Evolutionary conservation across 176 grass and related monocot genomes (phyloP).

Genomic region (Phoenix dactylifera): DNA sequence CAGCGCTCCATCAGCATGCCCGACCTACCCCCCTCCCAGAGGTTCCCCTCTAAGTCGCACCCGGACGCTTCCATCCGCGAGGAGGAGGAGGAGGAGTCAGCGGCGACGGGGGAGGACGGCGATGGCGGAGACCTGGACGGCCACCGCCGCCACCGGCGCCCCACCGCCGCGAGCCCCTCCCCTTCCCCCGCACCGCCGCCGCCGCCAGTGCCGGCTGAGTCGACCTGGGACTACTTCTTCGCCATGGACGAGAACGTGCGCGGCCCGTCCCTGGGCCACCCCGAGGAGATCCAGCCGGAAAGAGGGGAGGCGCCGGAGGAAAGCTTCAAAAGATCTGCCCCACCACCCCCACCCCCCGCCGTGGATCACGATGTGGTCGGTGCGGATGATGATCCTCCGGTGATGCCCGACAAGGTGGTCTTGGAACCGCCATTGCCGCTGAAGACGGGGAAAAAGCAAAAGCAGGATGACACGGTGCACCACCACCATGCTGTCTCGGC

Average conservation of each 20-base stretch:
- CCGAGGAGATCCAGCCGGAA: constrained; percentile 39
- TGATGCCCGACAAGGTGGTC: constrained; percentile 46
- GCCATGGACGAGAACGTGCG: constrained; percentile 60
- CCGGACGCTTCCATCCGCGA: constrained; percentile 53
- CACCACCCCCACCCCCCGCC: constrained; percentile 30
- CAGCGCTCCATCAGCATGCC: constrained; percentile 93
- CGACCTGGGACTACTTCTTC: constrained; percentile 89
- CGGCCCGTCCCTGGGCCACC: constrained; percentile 34
- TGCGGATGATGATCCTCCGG: constrained; percentile 31
- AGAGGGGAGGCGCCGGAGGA: constrained; percentile 27
- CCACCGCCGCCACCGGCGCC: constrained; percentile 29
- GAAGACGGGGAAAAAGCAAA: constrained; percentile 48
- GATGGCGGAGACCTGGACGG: constrained; percentile 32
- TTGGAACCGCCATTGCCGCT: constrained; percentile 33
- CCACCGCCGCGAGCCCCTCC: neutral
- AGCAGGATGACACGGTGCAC: constrained; percentile 44
- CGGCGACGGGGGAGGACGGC: constrained; percentile 36
- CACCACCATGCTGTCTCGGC: constrained; percentile 80
- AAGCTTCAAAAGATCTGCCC: constrained; percentile 32
- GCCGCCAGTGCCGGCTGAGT: constrained; percentile 10
- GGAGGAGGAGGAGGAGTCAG: constrained; percentile 43
- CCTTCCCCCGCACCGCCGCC: constrained; percentile 21
- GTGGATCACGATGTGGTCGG: constrained; percentile 5
- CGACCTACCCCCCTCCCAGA: constrained; percentile 25
- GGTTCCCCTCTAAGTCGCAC: constrained; percentile 24